Percentiles rank a stretch among this genome's conserved stretches.
Conservation (phyloP, 208 protist species). For the Leishmania braziliensis region DNA sequence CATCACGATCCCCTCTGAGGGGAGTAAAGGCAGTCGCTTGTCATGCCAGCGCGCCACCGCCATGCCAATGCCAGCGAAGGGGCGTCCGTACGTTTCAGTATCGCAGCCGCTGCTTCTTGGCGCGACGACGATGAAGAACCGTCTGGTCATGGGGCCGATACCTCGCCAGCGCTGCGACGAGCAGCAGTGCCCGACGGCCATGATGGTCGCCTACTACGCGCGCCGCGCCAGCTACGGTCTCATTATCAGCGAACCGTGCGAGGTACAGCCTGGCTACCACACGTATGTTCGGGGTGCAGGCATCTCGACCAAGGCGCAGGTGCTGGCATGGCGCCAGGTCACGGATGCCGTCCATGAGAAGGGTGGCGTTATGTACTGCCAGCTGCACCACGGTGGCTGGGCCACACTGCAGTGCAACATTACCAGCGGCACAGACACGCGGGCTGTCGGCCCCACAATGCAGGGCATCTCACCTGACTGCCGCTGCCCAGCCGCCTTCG, state of each 20-base stretch:
- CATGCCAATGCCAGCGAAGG: background rate
- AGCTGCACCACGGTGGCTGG: slow-evolving; percentile 62
- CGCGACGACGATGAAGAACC: slow-evolving; percentile 34
- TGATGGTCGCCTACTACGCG: slow-evolving; percentile 53
- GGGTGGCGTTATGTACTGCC: slow-evolving; percentile 55
- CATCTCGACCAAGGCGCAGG: slow-evolving; percentile 53
- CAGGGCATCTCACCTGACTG: slow-evolving; percentile 9
- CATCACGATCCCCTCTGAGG: background rate
- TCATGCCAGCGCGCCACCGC: background rate
- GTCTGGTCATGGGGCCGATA: slow-evolving; percentile 57
- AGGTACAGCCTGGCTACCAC: slow-evolving; percentile 42
- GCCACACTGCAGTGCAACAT: slow-evolving; percentile 34
- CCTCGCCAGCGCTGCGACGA: slow-evolving; percentile 49
- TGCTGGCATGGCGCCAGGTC: slow-evolving; percentile 58
- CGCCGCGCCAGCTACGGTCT: slow-evolving; percentile 60
- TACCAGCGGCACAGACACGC: background rate
- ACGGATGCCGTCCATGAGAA: slow-evolving; percentile 68
- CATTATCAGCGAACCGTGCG: slow-evolving; percentile 62
- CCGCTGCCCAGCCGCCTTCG: slow-evolving; percentile 16
- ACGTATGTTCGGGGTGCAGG: slow-evolving; percentile 37
- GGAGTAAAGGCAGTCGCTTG: background rate
- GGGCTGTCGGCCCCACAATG: slow-evolving; percentile 15
- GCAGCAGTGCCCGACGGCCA: slow-evolving; percentile 36
- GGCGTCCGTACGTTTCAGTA: background rate
- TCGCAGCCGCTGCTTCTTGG: slow-evolving; percentile 36